These are phyloP conservation scores for Harrya chromipes DNA, from an alignment of 768 basidiomycete species.

Conservation along the genomic window DNA sequence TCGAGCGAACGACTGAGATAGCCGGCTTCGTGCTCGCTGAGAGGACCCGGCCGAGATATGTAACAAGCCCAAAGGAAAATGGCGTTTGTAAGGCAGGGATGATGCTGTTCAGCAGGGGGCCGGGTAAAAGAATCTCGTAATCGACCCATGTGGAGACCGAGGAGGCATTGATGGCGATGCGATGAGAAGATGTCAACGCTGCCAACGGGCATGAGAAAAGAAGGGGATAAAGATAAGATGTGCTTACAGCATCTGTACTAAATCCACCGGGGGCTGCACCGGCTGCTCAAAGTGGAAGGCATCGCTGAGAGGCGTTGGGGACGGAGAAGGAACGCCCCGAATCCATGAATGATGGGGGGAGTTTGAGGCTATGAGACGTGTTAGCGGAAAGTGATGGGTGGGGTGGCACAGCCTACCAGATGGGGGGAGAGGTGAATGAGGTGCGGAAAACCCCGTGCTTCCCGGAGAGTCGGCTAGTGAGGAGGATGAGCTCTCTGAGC, in stretches of 20 bases:
- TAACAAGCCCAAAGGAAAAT: slow-evolving; percentile 85
- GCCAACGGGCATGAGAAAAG: slow-evolving; percentile 11
- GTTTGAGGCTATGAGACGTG: slow-evolving; percentile 35
- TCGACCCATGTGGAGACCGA: slow-evolving; percentile 65
- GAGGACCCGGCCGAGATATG: slow-evolving; percentile 65
- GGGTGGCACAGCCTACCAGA: slow-evolving; percentile 39
- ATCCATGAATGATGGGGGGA: slow-evolving; percentile 56
- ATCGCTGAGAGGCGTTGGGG: slow-evolving; percentile 53
- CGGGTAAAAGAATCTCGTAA: slow-evolving; percentile 58
- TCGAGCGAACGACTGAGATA: slow-evolving; percentile 66
- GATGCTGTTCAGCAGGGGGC: slow-evolving; percentile 58
- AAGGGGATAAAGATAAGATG: slow-evolving; percentile 6
- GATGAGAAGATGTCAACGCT: slow-evolving; percentile 76
- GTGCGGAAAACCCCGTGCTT: slow-evolving; percentile 49
- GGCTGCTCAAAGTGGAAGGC: slow-evolving; percentile 40
- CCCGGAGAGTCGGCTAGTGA: slow-evolving; percentile 50
- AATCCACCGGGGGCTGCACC: slow-evolving; percentile 49
- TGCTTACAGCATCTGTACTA: slow-evolving; percentile 64
- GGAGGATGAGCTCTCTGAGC: slow-evolving; percentile 50
- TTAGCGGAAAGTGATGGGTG: slow-evolving; percentile 1
- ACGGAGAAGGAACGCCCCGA: slow-evolving; percentile 47
- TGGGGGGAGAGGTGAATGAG: slow-evolving; percentile 56
- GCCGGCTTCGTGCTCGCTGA: slow-evolving; percentile 69
- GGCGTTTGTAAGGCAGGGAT: slow-evolving; percentile 75
- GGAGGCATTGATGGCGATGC: slow-evolving; percentile 71